Percentiles rank a stretch among this genome's conserved stretches.
Conservation (phyloP, 2,329 filamentous ascomycete genomes). For the Monosporascus sp. region DNA sequence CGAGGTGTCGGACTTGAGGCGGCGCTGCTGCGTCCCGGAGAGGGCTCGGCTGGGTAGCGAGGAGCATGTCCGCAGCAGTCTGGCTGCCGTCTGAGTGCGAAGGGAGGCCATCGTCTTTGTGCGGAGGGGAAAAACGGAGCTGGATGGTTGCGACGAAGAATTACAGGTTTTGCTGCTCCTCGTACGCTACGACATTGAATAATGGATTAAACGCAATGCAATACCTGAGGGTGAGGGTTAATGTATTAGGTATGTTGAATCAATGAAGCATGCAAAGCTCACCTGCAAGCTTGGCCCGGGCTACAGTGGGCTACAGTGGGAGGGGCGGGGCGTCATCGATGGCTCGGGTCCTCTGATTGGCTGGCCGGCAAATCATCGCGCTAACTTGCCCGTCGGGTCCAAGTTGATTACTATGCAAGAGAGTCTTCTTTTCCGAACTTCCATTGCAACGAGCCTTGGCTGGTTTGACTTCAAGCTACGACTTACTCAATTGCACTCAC, state of each 20-base stretch:
- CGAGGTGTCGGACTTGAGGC: constrained; percentile 40
- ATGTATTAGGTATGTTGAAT: no score
- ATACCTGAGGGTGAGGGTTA: no score
- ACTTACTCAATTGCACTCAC: constrained; percentile 9
- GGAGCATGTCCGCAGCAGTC: constrained; percentile 44
- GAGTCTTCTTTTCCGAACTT: constrained; percentile 45
- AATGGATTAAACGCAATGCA: no score
- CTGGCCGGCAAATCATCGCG: constrained; percentile 34
- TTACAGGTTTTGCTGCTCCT: background rate
- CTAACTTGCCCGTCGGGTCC: constrained; percentile 28
- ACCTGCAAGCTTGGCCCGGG: no score
- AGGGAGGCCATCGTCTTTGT: constrained; percentile 59
- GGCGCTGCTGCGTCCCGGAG: constrained; percentile 34
- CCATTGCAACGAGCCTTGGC: constrained; percentile 1
- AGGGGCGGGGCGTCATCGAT: background rate
- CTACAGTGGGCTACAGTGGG: background rate
- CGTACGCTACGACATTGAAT: no score
- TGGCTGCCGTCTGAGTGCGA: constrained; percentile 49
- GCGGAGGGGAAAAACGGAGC: constrained; percentile 1
- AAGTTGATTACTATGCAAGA: constrained; percentile 19
- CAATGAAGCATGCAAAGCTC: no score
- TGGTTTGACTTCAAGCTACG: constrained; percentile 4
- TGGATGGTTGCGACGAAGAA: background rate
- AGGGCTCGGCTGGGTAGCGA: constrained; percentile 31
- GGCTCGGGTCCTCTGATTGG: constrained; percentile 35